Evolutionary conservation across 345 rosid species (phyloP).

Genomic region (Heritiera fomes): DNA sequence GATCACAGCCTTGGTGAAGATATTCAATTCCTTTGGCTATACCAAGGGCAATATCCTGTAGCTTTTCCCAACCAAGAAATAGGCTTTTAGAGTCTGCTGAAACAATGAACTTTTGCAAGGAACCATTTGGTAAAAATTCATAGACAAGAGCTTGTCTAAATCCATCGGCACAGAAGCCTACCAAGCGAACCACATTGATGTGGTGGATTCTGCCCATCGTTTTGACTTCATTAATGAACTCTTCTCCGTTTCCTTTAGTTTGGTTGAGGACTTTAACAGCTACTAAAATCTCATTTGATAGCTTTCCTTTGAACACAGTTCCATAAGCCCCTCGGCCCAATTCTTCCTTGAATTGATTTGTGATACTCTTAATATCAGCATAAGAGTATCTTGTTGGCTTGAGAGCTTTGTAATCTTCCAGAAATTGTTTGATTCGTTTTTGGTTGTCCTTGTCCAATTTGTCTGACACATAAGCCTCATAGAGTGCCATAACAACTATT

Average conservation of each 20-base stretch:
- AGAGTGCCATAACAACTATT: not conserved
- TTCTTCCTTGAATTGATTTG: conserved; percentile 17
- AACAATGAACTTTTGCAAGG: conserved; percentile 26
- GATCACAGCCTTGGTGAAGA: too few relatives aligned
- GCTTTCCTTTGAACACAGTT: conserved; percentile 34
- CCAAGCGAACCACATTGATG: conserved; percentile 25
- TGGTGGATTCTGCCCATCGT: not conserved
- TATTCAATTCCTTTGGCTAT: too few relatives aligned
- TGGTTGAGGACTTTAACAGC: conserved; percentile 32
- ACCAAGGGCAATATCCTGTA: too few relatives aligned
- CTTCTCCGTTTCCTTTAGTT: conserved; percentile 23
- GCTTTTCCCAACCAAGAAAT: not conserved
- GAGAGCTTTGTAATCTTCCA: conserved; percentile 23
- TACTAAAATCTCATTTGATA: conserved; percentile 21
- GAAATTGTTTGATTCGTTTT: conserved; percentile 19
- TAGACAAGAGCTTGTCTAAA: conserved; percentile 17
- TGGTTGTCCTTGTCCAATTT: not conserved
- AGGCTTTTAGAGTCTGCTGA: not conserved
- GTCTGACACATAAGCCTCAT: not conserved
- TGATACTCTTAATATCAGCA: not conserved
- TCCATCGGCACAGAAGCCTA: conserved; percentile 28
- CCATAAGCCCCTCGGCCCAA: conserved; percentile 36
- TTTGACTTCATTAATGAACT: conserved; percentile 33
- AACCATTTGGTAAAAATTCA: conserved; percentile 25
- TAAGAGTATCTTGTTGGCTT: conserved; percentile 28